Evolutionary conservation across 2,329 filamentous ascomycete genomes (phyloP).

Genomic region (Pezicula carpinea): DNA sequence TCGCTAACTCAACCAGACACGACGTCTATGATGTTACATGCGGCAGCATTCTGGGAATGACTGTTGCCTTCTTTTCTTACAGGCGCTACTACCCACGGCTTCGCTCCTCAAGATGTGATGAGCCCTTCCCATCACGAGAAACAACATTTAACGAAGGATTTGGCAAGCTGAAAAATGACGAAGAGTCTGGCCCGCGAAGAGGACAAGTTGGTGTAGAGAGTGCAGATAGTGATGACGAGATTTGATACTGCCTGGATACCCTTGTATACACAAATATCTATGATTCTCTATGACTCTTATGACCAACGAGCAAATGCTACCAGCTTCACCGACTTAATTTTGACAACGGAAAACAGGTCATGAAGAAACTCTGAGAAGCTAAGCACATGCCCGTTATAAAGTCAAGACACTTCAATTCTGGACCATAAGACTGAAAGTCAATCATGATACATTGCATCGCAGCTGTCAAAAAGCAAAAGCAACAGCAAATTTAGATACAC

Average conservation of each 20-base stretch:
- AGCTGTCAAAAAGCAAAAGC: too few relatives aligned
- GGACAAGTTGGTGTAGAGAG: neutral
- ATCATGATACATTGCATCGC: too few relatives aligned
- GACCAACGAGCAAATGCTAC: too few relatives aligned
- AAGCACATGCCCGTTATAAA: too few relatives aligned
- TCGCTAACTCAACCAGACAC: slow-evolving; percentile 34
- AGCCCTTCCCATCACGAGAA: slow-evolving; percentile 46
- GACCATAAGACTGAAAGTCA: too few relatives aligned
- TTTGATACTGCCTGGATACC: neutral
- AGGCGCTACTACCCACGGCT: slow-evolving; percentile 58
- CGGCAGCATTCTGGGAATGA: slow-evolving; percentile 55
- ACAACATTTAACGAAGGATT: slow-evolving; percentile 24
- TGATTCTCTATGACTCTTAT: too few relatives aligned
- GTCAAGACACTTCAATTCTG: too few relatives aligned
- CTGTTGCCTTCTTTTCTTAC: slow-evolving; percentile 62
- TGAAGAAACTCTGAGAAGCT: too few relatives aligned
- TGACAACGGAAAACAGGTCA: too few relatives aligned
- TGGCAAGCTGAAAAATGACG: slow-evolving; percentile 28
- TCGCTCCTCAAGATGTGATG: slow-evolving; percentile 46
- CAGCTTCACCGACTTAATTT: too few relatives aligned
- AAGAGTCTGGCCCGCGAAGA: slow-evolving; percentile 16
- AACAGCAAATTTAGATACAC: too few relatives aligned
- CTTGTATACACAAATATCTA: too few relatives aligned
- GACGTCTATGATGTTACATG: slow-evolving; percentile 66
- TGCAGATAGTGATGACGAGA: neutral